phyloP scores from a whole-genome alignment of 2,329 filamentous ascomycete genomes.

The Fusarium decemcellulare region DNA sequence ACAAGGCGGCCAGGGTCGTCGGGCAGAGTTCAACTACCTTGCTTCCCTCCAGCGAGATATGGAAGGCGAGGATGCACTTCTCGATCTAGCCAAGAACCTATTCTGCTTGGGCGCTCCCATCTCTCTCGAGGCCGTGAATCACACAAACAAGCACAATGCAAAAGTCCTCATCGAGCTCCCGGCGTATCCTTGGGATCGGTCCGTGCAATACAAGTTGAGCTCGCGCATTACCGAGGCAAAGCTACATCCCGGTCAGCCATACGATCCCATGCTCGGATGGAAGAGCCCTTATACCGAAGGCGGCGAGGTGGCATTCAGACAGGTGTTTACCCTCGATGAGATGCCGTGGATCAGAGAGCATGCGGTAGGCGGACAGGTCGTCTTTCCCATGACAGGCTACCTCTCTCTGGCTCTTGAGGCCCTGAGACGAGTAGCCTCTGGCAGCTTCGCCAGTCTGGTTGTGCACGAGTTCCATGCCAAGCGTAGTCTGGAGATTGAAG shows the following conservation, averaged over 20 bases:
- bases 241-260: slow-evolving; percentile 49
- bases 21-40: no score
- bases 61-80: no score
- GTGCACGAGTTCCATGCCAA: slow-evolving; percentile 38
- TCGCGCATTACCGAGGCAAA: slow-evolving; percentile 57
- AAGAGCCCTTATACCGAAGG: slow-evolving; percentile 26
- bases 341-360: slow-evolving; percentile 63
- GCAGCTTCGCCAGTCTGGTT: slow-evolving; percentile 7
- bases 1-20: no score
- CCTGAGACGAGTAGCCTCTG: slow-evolving; percentile 8
- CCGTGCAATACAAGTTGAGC: slow-evolving; percentile 50
- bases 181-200: slow-evolving; percentile 5
- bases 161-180: slow-evolving; percentile 10
- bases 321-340: slow-evolving; percentile 53
- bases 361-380: slow-evolving; percentile 44
- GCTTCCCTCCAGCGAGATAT: no score
- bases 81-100: no score
- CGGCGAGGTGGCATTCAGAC: slow-evolving; percentile 51
- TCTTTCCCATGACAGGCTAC: slow-evolving; percentile 43
- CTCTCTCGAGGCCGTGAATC: neutral
- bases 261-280: slow-evolving; percentile 50
- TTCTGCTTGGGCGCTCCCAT: no score
- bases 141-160: slow-evolving; percentile 1
- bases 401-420: slow-evolving; percentile 19
- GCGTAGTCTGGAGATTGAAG: slow-evolving; percentile 44